Evolutionary conservation across 805 yeast genomes (phyloP), one percentile per base, ranked within the genome.

Genomic region (Candida schatavii): DNA sequence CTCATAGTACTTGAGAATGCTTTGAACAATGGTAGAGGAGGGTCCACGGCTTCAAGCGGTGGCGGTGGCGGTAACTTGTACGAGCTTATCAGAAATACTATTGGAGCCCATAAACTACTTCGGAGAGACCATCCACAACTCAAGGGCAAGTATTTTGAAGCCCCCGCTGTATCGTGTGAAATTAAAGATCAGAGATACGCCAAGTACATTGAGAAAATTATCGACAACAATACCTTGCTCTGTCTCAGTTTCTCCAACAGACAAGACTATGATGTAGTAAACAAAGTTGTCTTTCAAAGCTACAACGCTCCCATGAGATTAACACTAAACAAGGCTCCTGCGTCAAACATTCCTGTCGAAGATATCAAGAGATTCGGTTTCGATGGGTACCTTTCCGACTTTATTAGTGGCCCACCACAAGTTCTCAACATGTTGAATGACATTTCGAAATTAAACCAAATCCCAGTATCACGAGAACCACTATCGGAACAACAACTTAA

Each of bases 361-460:
- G 55, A 71, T 37, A 50, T 88, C 2, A 52, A 47, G 22, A 27
- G 43, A 0, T 59, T 68, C 18, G 96, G 96, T 0, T 89, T 93
- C 59, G 96, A 86, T 42, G 93, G 96, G 1, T 87, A 78, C 53
- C 50, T 89, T 20, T 61, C 75, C 2, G 97, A 93, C 51, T 78
- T 78, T 47, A 54, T 91, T 2, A 61, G 64, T 2, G 98, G 96
- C 0, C 96, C 96, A 1, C 54, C 60, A 4, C 75, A 76, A 7
- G 95, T 91, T 1, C 56, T 88, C 39, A 71, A 74, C 41, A 88
- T 85, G 88, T 69, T 90, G 25, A 80, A 85, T 48, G 81, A 77
- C 46, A 61, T 66, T 10, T 57, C 70, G 9, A 64, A 66, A 40
- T 70, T 74, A 35, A 61, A 66, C 29, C 57, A 80, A 14, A 77